Conservation (phyloP, 306 rosid species). For the Quercus wislizeni region DNA sequence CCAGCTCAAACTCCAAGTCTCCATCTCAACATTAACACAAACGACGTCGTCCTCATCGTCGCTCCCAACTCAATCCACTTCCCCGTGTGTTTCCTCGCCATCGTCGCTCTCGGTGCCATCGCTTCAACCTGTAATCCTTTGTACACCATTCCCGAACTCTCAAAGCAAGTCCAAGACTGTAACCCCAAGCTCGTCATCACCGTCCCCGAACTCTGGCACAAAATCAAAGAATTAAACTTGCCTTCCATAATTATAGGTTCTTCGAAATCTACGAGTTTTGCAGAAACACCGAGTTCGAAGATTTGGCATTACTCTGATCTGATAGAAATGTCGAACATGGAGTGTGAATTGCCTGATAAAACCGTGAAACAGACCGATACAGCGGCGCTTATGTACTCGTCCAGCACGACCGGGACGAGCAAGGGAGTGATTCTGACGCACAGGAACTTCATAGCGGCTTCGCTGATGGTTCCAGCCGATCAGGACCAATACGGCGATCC, state of each 20-base stretch:
- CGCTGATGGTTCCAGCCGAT: conserved; percentile 29
- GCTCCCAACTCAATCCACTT: conserved; percentile 25
- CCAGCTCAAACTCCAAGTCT: conserved; percentile 34
- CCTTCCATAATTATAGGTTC: conserved; percentile 25
- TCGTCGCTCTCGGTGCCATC: conserved; percentile 24
- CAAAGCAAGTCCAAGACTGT: conserved; percentile 35
- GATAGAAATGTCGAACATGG: not conserved
- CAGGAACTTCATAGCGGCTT: conserved; percentile 40
- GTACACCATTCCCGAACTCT: conserved; percentile 28
- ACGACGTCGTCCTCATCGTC: conserved; percentile 34
- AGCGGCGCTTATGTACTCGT: conserved; percentile 52
- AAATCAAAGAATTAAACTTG: conserved; percentile 15
- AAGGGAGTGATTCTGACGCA: conserved; percentile 59
- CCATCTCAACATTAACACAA: conserved; percentile 14
- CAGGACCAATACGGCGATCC: conserved; percentile 31
- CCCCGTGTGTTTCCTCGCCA: conserved; percentile 24
- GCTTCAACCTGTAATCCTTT: conserved; percentile 33
- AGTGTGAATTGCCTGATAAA: conserved; percentile 6
- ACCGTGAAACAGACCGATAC: conserved; percentile 32
- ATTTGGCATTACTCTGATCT: conserved; percentile 27
- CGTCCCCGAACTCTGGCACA: conserved; percentile 26
- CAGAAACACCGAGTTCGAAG: not conserved
- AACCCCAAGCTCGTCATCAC: conserved; percentile 39
- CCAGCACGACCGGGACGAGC: conserved; percentile 49
- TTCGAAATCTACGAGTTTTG: not conserved